These are phyloP conservation scores for Leucoagaricus sp. DNA, from an alignment of 1,284 basidiomycete genomes.

Conservation along the genomic window DNA sequence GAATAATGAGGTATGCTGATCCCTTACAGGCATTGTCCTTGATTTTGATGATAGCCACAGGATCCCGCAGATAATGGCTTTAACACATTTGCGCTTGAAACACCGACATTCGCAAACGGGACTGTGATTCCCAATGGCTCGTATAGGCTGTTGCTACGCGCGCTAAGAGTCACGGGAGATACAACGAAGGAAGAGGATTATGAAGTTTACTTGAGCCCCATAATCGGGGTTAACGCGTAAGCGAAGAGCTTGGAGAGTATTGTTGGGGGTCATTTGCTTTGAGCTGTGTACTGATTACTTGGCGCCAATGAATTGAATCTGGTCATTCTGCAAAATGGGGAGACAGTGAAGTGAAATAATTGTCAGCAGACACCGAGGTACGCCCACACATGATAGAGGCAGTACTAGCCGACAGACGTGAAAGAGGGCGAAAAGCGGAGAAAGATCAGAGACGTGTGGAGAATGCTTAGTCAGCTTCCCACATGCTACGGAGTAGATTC, in stretches of 20 bases:
- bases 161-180: slow-evolving; percentile 60
- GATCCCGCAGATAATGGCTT: slow-evolving; percentile 34
- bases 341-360: too few species aligned
- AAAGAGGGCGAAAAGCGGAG: not conserved
- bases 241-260: not conserved
- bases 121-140: slow-evolving; percentile 59
- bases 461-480: slow-evolving; percentile 13
- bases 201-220: slow-evolving; percentile 53
- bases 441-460: not conserved
- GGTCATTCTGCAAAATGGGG: not conserved
- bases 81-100: slow-evolving; percentile 37
- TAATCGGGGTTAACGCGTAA: slow-evolving; percentile 30
- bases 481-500: slow-evolving; percentile 4
- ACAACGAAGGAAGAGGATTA: slow-evolving; percentile 55
- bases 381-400: not conserved
- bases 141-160: slow-evolving; percentile 62
- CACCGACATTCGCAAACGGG: slow-evolving; percentile 54
- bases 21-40: too few species aligned
- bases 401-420: not conserved
- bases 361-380: not conserved
- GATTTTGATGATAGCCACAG: too few species aligned
- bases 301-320: not conserved
- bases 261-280: not conserved
- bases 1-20: slow-evolving; percentile 33
- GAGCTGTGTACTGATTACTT: slow-evolving; percentile 4